These are phyloP conservation scores for Mucor lusitanicus DNA, from an alignment of 371 early-diverging fungal genomes.

Conservation along the genomic window DNA sequence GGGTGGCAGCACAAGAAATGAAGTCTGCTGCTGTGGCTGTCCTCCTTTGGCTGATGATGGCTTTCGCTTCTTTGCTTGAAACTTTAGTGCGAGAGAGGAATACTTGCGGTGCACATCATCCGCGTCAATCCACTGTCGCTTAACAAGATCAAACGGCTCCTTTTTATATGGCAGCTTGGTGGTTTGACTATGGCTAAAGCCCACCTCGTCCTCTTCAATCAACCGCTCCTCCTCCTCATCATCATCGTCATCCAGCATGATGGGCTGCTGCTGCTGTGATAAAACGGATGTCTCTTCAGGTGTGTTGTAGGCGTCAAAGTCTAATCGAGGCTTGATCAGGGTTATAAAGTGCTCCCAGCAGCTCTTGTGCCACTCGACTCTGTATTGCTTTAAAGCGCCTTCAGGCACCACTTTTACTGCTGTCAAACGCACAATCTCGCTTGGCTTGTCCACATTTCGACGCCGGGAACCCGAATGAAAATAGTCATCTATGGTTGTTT, in stretches of 20 bases:
- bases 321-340: neutral
- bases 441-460: neutral
- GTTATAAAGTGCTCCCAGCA: neutral
- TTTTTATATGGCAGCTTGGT: neutral
- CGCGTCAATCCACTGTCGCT: slow-evolving; percentile 28
- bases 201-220: neutral
- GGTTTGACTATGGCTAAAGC: neutral
- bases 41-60: neutral
- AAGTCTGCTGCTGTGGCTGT: neutral
- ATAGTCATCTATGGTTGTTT: slow-evolving; percentile 1
- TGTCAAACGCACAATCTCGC: neutral
- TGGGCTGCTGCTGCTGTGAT: too few relatives aligned
- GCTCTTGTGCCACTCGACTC: slow-evolving; percentile 15
- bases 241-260: neutral
- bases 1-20: neutral
- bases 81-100: slow-evolving; percentile 11
- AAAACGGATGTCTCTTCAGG: neutral
- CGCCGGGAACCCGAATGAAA: neutral
- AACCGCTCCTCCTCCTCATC: neutral
- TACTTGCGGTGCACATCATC: slow-evolving; percentile 5
- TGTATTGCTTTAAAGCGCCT: neutral
- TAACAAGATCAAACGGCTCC: neutral
- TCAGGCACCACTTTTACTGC: neutral
- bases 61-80: slow-evolving; percentile 6
- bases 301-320: neutral